Evolutionary conservation across 1,284 basidiomycete species (phyloP).

Genomic region (Malassezia yamatoensis): DNA sequence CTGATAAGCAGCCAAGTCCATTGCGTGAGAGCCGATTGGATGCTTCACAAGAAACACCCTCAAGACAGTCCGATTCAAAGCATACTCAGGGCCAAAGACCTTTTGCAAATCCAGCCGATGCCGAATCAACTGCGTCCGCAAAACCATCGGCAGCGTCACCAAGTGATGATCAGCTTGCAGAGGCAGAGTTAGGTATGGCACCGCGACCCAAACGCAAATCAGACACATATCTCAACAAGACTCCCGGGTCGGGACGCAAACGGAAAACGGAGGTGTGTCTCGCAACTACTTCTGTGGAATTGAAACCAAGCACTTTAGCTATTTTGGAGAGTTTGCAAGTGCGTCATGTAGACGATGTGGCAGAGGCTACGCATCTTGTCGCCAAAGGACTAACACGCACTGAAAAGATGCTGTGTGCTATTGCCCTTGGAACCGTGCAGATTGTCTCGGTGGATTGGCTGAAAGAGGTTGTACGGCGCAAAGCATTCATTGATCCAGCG

Average conservation of each 20-base stretch:
- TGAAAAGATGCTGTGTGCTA: constrained; percentile 24
- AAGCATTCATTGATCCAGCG: constrained; percentile 6
- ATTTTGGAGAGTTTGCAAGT: constrained; percentile 9
- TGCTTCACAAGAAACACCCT: no score
- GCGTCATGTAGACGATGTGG: constrained; percentile 13
- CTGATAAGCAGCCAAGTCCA: no score
- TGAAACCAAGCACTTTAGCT: constrained; percentile 5
- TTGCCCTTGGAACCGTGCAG: constrained; percentile 17
- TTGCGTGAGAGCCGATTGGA: no score
- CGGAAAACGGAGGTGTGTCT: not conserved
- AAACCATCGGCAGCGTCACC: not conserved
- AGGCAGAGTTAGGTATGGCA: not conserved
- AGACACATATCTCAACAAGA: not conserved
- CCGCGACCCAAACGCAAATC: not conserved
- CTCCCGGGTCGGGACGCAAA: constrained; percentile 1
- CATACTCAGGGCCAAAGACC: no score
- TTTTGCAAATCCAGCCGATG: no score
- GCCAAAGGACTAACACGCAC: constrained; percentile 18
- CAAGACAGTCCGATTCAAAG: no score
- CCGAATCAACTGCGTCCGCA: not conserved
- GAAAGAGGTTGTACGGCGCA: constrained; percentile 8
- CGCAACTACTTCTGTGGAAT: constrained; percentile 18
- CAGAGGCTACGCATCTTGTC: constrained; percentile 17
- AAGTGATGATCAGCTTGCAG: not conserved
- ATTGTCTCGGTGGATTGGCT: constrained; percentile 18